Conservation (phyloP, 2,329 filamentous ascomycete genomes). For the Aspergillus sp. region DNA sequence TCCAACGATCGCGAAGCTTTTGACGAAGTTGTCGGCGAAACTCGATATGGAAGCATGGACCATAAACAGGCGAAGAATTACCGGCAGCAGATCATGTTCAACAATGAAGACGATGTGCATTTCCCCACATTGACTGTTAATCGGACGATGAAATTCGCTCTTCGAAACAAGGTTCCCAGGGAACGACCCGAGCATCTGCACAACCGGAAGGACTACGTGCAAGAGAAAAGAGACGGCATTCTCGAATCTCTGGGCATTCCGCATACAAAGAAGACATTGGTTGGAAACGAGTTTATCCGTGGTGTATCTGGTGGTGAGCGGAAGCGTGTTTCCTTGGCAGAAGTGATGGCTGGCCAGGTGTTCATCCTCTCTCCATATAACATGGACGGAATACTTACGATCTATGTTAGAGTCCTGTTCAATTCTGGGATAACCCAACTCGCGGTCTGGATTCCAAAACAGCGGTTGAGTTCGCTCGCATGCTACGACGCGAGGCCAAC, state of each 20-base stretch:
- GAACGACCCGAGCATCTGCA: constrained; percentile 28
- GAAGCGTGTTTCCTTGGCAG: constrained; percentile 68
- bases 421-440: constrained; percentile 68
- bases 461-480: constrained; percentile 60
- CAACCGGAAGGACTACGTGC: constrained; percentile 32
- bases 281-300: constrained; percentile 66
- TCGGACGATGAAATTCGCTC: constrained; percentile 71
- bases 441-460: constrained; percentile 66
- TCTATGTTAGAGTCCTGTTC: constrained; percentile 49
- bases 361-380: constrained; percentile 18
- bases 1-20: constrained; percentile 65
- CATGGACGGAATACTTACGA: background rate
- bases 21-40: constrained; percentile 56
- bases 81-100: constrained; percentile 61
- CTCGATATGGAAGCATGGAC: constrained; percentile 55
- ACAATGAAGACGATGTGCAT: constrained; percentile 73
- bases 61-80: constrained; percentile 48
- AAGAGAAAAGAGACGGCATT: constrained; percentile 36
- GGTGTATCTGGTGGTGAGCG: constrained; percentile 69
- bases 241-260: constrained; percentile 32
- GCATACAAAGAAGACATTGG: constrained; percentile 64
- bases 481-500: constrained; percentile 62
- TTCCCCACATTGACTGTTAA: constrained; percentile 75
- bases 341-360: constrained; percentile 55
- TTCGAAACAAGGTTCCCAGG: constrained; percentile 50